Base-by-base conservation (phyloP, 1,284 basidiomycete species). In the Papiliotrema laurentii region DNA sequence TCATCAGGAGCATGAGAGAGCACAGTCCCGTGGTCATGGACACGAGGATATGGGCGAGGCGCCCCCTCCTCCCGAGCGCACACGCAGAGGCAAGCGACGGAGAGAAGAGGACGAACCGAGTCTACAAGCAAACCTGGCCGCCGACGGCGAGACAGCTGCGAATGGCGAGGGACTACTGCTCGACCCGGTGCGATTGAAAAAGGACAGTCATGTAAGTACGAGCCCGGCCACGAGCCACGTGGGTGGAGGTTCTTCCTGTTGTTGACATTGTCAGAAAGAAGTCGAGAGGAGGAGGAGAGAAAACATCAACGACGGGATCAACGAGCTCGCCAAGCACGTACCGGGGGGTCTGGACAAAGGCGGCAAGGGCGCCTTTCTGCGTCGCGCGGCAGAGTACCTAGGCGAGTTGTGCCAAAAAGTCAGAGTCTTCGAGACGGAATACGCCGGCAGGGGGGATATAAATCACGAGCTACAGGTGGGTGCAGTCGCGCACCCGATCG, bases 301-400 rank as follows among this genome's bases (percentile, higher is more conserved):
- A 18, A 92, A 91, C 63, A 97, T 97, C 76, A 94, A 94, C 71
- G 88, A 93, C 54, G 92, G 92, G 0, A 96, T 97, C 76, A 90
- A 87, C 68, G 87, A 91, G 66, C 83, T 97, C 22, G 86, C 87
- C 1, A 81, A 85, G 7, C 89, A 93, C 60, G 86, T 96, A 2
- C 92, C 92, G 6, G 86, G 84, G 56, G 86, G 85, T 2, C 47
- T 45, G 24, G 64, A 65, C 19, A 69, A 69, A 52, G 47, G 63
- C 24, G 68, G 68, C 36, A 72, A 72, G 51, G 63, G 67, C 2
- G 49, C 50, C 9, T 46, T 68, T 2, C 58, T 72, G 4, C 57
- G 57, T 30, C 53, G 57, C 18, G 70, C 70, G 0, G 63, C 60
- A 11, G 50, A 60, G n/a, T 59, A 67, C 43, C 53, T 72, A 18